These are phyloP conservation scores for Xylariaceae sp. DNA, from an alignment of 2,329 filamentous ascomycete genomes.

Conservation along the genomic window DNA sequence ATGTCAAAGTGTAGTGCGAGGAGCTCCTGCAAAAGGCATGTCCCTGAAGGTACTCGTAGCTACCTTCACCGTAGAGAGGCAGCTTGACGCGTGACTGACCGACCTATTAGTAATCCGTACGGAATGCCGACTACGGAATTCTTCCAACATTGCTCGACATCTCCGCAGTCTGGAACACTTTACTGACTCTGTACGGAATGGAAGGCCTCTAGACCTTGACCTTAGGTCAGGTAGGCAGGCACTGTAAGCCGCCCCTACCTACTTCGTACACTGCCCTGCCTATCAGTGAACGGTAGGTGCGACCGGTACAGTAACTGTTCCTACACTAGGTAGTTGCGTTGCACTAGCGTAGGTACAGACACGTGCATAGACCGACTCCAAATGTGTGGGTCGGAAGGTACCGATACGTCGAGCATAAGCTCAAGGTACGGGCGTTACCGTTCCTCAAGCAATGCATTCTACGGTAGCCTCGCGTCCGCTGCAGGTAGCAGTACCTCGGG, in stretches of 20 bases:
- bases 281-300: neutral
- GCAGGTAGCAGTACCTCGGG: neutral
- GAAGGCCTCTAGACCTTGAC: too few species aligned
- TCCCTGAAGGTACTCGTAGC: too few species aligned
- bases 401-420: neutral
- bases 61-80: too few species aligned
- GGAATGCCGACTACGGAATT: too few species aligned
- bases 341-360: neutral
- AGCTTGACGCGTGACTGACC: too few species aligned
- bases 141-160: too few species aligned
- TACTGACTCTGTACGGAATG: too few species aligned
- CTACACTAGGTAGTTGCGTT: neutral
- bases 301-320: neutral
- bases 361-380: neutral
- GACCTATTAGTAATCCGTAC: too few species aligned
- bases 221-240: neutral
- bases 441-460: neutral
- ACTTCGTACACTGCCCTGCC: neutral
- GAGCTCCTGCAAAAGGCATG: too few species aligned
- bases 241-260: neutral
- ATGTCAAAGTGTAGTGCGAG: neutral
- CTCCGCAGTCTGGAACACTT: too few species aligned
- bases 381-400: neutral
- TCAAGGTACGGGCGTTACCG: neutral
- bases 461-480: neutral